Evolutionary conservation across 192 early-diverging fungal species (phyloP).

Genomic region (Linnemannia hyalina): DNA sequence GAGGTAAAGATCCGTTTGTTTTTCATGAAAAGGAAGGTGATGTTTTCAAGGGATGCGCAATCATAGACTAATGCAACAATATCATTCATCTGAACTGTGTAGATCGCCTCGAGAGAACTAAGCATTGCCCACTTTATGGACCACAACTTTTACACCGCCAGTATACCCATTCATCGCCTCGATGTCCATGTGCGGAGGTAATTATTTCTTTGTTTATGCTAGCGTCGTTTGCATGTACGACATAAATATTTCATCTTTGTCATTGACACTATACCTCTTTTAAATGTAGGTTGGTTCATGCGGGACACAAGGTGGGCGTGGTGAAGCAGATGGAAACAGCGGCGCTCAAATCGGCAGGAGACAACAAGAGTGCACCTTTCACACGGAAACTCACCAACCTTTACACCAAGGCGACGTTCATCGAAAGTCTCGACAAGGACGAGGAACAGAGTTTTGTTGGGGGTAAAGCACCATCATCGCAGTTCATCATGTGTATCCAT

Average conservation of each 20-base stretch:
- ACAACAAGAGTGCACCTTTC: conserved; percentile 77
- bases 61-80: background rate
- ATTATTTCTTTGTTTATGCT: background rate
- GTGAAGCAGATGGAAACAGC: conserved; percentile 89
- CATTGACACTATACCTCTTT: background rate
- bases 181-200: conserved; percentile 85
- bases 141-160: conserved; percentile 84
- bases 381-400: conserved; percentile 73
- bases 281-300: conserved; percentile 72
- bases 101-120: conserved; percentile 81
- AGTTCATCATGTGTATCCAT: conserved; percentile 67
- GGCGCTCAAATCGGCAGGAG: conserved; percentile 83
- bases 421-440: conserved; percentile 56
- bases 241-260: background rate
- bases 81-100: conserved; percentile 2
- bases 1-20: conserved; percentile 55
- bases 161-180: conserved; percentile 84
- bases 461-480: conserved; percentile 14
- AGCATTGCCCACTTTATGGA: conserved; percentile 86
- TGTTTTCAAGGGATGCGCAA: background rate
- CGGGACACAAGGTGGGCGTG: conserved; percentile 90
- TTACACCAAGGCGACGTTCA: conserved; percentile 76
- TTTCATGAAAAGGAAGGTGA: background rate
- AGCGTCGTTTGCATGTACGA: background rate
- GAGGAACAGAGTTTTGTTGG: conserved; percentile 34